phyloP scores from a whole-genome alignment of 768 basidiomycete species.

The Psilocybe azurescens region DNA sequence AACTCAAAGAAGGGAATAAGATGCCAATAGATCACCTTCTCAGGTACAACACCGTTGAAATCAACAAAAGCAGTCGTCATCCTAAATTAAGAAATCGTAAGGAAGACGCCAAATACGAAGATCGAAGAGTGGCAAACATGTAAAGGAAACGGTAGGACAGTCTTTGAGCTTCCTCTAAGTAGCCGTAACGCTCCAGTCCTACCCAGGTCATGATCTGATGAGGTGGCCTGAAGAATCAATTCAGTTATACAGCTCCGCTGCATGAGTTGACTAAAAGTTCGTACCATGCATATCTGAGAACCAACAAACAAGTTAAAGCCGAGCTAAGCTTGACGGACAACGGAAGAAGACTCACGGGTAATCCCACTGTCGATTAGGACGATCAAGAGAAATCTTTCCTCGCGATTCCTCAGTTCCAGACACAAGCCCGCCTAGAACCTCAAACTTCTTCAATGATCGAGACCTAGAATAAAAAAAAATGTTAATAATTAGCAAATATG shows the following conservation, averaged over 20 bases:
- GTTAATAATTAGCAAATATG: neutral
- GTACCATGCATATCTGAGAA: conserved; percentile 70
- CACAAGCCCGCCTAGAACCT: conserved; percentile 93
- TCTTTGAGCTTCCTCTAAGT: conserved; percentile 90
- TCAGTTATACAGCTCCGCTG: neutral
- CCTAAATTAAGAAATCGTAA: conserved; percentile 55
- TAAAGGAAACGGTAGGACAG: conserved; percentile 97
- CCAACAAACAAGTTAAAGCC: conserved; percentile 18
- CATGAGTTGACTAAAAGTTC: neutral
- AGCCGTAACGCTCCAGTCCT: conserved; percentile 95
- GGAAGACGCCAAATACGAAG: neutral
- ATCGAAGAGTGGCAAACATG: conserved; percentile 59
- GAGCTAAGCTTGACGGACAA: conserved; percentile 1
- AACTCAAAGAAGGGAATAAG: neutral
- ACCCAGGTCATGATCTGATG: conserved; percentile 99
- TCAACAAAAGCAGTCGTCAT: conserved; percentile 95
- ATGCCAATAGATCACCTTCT: conserved; percentile 67
- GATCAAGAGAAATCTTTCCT: conserved; percentile 92
- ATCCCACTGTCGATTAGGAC: conserved; percentile 99
- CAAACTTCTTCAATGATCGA: conserved; percentile 91
- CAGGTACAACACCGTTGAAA: conserved; percentile 97
- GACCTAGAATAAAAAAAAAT: conserved; percentile 51
- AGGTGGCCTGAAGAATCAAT: conserved; percentile 65
- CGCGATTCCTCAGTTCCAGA: conserved; percentile 97
- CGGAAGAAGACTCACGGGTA: conserved; percentile 71